Percentiles rank a stretch among this genome's conserved stretches.
phyloP scores from a whole-genome alignment of 1,284 basidiomycete species.

The Naganishia cerealis region DNA sequence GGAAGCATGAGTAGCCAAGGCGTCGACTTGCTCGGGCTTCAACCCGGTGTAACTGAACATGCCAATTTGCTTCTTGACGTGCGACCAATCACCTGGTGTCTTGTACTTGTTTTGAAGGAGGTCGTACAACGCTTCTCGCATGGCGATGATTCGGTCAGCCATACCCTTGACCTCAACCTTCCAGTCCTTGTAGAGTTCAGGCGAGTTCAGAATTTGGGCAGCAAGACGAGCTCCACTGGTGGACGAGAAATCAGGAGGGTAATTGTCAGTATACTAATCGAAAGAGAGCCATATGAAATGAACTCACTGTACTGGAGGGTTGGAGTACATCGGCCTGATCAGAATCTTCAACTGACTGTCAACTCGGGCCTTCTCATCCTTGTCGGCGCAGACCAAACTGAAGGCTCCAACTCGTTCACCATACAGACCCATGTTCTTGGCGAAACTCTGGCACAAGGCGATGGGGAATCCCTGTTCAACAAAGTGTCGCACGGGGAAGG shows the following conservation, averaged over 20 bases:
- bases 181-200: slow-evolving; percentile 83
- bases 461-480: slow-evolving; percentile 82
- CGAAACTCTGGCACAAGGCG: slow-evolving; percentile 88
- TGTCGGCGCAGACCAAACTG: slow-evolving; percentile 71
- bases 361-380: slow-evolving; percentile 80
- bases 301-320: slow-evolving; percentile 78
- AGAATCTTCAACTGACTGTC: slow-evolving; percentile 94
- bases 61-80: slow-evolving; percentile 95
- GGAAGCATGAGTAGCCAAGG: slow-evolving; percentile 85
- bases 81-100: slow-evolving; percentile 92
- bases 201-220: slow-evolving; percentile 64
- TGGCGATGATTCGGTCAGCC: slow-evolving; percentile 93
- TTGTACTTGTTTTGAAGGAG: slow-evolving; percentile 74
- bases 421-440: slow-evolving; percentile 99
- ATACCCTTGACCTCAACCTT: slow-evolving; percentile 81
- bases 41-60: slow-evolving; percentile 80
- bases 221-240: slow-evolving; percentile 83
- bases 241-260: slow-evolving; percentile 40
- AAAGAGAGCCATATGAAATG: background rate
- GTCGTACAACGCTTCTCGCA: slow-evolving; percentile 83
- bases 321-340: slow-evolving; percentile 97
- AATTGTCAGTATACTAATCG: background rate
- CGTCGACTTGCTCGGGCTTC: slow-evolving; percentile 77
- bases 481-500: slow-evolving; percentile 93
- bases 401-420: slow-evolving; percentile 96